Conservation (phyloP, 306 rosid genomes). For the Sesbania bispinosa region DNA sequence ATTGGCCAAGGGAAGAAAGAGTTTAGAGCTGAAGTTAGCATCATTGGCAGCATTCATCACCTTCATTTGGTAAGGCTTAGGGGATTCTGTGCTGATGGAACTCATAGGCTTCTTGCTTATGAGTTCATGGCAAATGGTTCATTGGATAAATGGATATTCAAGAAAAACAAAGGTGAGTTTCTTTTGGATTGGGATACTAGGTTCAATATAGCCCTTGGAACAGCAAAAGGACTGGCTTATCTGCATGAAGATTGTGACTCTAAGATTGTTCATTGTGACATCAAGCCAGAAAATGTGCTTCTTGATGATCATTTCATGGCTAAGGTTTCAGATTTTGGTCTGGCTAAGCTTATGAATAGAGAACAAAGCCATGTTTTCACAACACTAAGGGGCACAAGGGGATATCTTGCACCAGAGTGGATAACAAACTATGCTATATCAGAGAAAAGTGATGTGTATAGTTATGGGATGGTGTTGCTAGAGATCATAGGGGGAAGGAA, state of each 20-base stretch:
- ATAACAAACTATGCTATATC: conserved; percentile 92
- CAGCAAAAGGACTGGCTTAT: conserved; percentile 88
- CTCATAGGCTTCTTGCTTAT: conserved; percentile 74
- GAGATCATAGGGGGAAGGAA: conserved; percentile 92
- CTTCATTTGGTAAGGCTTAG: conserved; percentile 71
- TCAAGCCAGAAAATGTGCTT: conserved; percentile 94
- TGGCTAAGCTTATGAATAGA: conserved; percentile 81
- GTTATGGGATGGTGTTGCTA: conserved; percentile 84
- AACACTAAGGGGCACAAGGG: conserved; percentile 81
- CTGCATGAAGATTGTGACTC: conserved; percentile 88
- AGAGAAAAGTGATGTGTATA: conserved; percentile 90
- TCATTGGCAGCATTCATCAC: conserved; percentile 93
- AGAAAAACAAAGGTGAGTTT: conserved; percentile 45
- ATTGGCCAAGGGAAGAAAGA: conserved; percentile 96
- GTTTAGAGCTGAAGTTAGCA: conserved; percentile 93
- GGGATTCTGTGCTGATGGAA: conserved; percentile 89
- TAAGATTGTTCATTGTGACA: conserved; percentile 90
- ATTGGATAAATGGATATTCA: conserved; percentile 82
- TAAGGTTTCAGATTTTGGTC: conserved; percentile 87
- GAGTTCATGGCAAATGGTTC: conserved; percentile 90
- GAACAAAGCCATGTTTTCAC: conserved; percentile 95
- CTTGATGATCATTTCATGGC: conserved; percentile 68
- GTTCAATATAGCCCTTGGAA: conserved; percentile 77
- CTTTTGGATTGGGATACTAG: conserved; percentile 77
- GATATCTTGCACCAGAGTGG: conserved; percentile 96